Conservation (phyloP, 768 basidiomycete genomes). For the Mycena leptocephala region DNA sequence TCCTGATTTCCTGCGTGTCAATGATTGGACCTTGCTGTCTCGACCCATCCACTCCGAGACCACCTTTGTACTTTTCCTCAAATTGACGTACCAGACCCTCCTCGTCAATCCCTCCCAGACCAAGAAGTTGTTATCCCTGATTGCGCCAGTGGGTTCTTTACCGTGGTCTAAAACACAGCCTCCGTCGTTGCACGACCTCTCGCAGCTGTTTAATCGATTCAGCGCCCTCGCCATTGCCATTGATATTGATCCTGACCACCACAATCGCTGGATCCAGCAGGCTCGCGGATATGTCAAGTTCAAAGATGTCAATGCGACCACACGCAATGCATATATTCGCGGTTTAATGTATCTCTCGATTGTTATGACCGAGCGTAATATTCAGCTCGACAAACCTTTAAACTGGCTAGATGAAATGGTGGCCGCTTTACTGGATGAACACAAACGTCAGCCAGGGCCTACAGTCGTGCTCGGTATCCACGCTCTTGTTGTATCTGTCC, state of each 20-base stretch:
- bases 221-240: conserved; percentile 80
- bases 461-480: conserved; percentile 21
- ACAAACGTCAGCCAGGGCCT: conserved; percentile 49
- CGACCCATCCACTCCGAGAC: conserved; percentile 72
- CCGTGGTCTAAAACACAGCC: conserved; percentile 71
- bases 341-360: conserved; percentile 82
- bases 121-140: conserved; percentile 81
- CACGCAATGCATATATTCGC: conserved; percentile 81
- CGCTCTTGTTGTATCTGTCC: conserved; percentile 17
- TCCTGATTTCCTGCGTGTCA: conserved; percentile 77
- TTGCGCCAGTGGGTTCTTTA: conserved; percentile 80
- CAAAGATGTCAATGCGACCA: conserved; percentile 72
- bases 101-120: conserved; percentile 58
- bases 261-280: conserved; percentile 71
- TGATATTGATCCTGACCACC: conserved; percentile 70
- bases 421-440: conserved; percentile 69
- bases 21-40: conserved; percentile 69
- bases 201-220: conserved; percentile 89
- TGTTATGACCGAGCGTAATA: conserved; percentile 68
- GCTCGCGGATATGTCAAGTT: conserved; percentile 81
- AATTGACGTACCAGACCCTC: conserved; percentile 76
- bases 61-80: conserved; percentile 86
- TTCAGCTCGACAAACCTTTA: conserved; percentile 68
- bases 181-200: conserved; percentile 70
- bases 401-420: conserved; percentile 80